phyloP scores from a whole-genome alignment of 306 rosid genomes.

The Geum urbanum region DNA sequence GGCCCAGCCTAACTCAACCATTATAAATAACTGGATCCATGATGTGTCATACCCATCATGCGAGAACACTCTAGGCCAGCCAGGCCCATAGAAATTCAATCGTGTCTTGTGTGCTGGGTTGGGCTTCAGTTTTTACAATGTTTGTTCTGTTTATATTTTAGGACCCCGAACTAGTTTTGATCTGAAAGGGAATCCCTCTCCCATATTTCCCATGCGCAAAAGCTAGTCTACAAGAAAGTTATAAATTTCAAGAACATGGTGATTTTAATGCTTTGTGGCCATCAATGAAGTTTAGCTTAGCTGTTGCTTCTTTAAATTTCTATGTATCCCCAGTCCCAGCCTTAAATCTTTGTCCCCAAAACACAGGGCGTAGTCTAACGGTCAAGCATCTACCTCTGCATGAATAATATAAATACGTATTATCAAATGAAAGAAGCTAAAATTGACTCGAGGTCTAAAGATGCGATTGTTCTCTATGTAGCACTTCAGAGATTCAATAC shows the following conservation, averaged over 20 bases:
- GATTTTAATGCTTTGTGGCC: constrained; percentile 25
- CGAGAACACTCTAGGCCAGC: neutral
- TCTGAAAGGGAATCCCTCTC: neutral
- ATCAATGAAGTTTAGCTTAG: constrained; percentile 8
- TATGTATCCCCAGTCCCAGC: neutral
- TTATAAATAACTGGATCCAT: neutral
- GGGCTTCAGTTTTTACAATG: neutral
- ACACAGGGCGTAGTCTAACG: neutral
- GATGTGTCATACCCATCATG: too few species aligned
- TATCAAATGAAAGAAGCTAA: neutral
- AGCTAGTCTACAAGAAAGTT: neutral
- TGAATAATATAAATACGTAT: too few species aligned
- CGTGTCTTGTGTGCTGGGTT: neutral
- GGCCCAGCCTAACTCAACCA: neutral
- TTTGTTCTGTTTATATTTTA: too few species aligned
- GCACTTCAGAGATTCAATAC: too few species aligned
- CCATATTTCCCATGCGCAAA: constrained; percentile 5
- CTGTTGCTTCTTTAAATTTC: constrained; percentile 12
- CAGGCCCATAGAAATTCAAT: neutral
- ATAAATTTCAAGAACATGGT: constrained; percentile 26
- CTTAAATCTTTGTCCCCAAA: constrained; percentile 2
- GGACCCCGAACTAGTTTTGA: neutral
- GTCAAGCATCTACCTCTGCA: constrained; percentile 1
- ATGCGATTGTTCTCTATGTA: too few species aligned
- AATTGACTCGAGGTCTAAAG: too few species aligned